A percentile compares a stretch with the other conserved stretches of the same genome.
These are phyloP conservation scores for Thermothielavioides terrestris DNA, from an alignment of 495 filamentous ascomycete species.

Conservation along the genomic window DNA sequence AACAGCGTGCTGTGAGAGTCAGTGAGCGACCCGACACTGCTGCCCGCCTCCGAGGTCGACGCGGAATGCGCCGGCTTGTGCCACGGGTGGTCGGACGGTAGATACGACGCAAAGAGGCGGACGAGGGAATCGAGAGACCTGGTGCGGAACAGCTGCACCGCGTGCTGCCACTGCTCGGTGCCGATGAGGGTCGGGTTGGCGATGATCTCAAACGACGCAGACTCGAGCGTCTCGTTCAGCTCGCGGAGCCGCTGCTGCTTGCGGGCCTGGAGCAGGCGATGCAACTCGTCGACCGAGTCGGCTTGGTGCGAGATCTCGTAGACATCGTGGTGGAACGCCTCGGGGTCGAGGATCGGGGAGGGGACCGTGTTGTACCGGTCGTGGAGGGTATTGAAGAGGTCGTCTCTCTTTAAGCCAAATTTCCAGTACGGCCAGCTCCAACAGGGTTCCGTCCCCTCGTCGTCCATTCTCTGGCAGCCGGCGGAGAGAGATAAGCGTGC, in stretches of 20 bases:
- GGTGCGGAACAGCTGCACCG: conserved; percentile 44
- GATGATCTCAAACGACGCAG: conserved; percentile 44
- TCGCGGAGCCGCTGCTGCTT: conserved; percentile 40
- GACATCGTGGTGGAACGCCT: conserved; percentile 37
- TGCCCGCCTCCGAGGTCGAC: conserved; percentile 22
- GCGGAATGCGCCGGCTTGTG: conserved; percentile 18
- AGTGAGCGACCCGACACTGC: conserved; percentile 17
- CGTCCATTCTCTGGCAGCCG: conserved; percentile 35
- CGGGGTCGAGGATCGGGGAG: conserved; percentile 29
- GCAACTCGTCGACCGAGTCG: conserved; percentile 35
- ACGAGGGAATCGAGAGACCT: conserved; percentile 45
- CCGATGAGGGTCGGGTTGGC: conserved; percentile 43
- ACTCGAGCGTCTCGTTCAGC: conserved; percentile 39
- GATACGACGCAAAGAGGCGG: conserved; percentile 42
- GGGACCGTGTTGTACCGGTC: conserved; percentile 35
- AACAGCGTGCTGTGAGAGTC: conserved; percentile 26
- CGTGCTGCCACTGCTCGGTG: conserved; percentile 43
- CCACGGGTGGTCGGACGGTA: conserved; percentile 37
- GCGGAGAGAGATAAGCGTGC: background rate
- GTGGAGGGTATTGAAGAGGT: conserved; percentile 33
- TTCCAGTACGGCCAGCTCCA: conserved; percentile 44
- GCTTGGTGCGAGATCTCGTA: conserved; percentile 39
- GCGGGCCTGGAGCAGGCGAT: conserved; percentile 36
- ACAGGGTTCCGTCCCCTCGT: conserved; percentile 24
- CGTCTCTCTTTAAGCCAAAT: conserved; percentile 35